These are phyloP conservation scores for Scheffersomyces insectosa DNA, from an alignment of 1,139 yeast genomes.

Conservation along the genomic window DNA sequence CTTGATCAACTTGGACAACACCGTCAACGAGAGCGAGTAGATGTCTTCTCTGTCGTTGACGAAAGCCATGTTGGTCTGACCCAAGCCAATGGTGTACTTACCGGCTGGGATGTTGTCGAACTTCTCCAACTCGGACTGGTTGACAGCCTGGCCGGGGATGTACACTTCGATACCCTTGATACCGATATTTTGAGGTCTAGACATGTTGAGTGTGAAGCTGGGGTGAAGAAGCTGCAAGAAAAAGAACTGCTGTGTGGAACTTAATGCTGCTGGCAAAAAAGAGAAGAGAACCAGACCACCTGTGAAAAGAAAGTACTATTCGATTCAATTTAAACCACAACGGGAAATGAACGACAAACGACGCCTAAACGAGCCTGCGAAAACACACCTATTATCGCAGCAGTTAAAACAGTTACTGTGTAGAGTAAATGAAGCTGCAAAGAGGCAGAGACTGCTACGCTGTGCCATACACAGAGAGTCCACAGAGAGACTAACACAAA, in stretches of 20 bases:
- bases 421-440: too few relatives aligned
- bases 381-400: background rate
- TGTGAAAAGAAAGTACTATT: background rate
- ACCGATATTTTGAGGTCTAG: constrained; percentile 77
- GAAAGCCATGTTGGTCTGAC: constrained; percentile 97
- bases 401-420: background rate
- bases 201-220: constrained; percentile 7
- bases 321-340: too few relatives aligned
- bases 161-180: constrained; percentile 94
- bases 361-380: background rate
- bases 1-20: constrained; percentile 68
- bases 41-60: constrained; percentile 98
- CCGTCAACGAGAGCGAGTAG: constrained; percentile 89
- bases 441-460: too few relatives aligned
- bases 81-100: constrained; percentile 96
- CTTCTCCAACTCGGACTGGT: constrained; percentile 84
- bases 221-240: background rate
- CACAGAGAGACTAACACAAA: too few relatives aligned
- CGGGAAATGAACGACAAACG: background rate
- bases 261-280: too few relatives aligned
- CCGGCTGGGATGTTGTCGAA: constrained; percentile 88
- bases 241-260: too few relatives aligned
- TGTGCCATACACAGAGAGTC: too few relatives aligned
- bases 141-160: constrained; percentile 80
- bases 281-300: background rate